A percentile compares a stretch with the other conserved stretches of the same genome.
Evolutionary conservation across 2,329 filamentous ascomycete genomes (phyloP).

Genomic region (Botryotinia calthae): DNA sequence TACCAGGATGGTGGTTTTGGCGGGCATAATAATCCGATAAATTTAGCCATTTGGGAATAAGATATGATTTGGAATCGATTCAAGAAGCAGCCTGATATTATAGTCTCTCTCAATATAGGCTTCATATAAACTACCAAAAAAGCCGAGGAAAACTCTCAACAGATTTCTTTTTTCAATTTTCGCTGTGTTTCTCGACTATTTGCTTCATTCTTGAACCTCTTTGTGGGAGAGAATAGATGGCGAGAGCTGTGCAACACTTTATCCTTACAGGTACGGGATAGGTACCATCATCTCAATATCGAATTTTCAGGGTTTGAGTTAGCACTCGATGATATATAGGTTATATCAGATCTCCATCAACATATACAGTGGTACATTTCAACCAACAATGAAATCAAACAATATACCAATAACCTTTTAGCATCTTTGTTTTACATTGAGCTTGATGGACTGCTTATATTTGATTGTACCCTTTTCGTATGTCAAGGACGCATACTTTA

Average conservation of each 20-base stretch:
- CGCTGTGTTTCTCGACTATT: not conserved
- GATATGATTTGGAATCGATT: not conserved
- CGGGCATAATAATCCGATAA: not conserved
- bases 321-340: not conserved
- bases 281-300: not conserved
- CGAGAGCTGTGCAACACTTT: not conserved
- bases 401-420: not conserved
- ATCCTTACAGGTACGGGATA: not conserved
- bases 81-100: not conserved
- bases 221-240: not conserved
- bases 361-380: not conserved
- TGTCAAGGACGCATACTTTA: not conserved
- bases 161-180: not conserved
- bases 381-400: not conserved
- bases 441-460: not conserved
- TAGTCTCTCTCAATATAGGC: not conserved
- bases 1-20: not conserved
- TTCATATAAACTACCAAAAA: not conserved
- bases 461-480: not conserved
- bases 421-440: constrained; percentile 4
- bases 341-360: not conserved
- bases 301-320: not conserved
- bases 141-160: not conserved
- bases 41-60: not conserved
- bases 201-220: constrained; percentile 1